Percentiles rank a stretch among this genome's conserved stretches.
Evolutionary conservation across 2,329 filamentous ascomycete species (phyloP).

Genomic region (Fusarium aywerte): DNA sequence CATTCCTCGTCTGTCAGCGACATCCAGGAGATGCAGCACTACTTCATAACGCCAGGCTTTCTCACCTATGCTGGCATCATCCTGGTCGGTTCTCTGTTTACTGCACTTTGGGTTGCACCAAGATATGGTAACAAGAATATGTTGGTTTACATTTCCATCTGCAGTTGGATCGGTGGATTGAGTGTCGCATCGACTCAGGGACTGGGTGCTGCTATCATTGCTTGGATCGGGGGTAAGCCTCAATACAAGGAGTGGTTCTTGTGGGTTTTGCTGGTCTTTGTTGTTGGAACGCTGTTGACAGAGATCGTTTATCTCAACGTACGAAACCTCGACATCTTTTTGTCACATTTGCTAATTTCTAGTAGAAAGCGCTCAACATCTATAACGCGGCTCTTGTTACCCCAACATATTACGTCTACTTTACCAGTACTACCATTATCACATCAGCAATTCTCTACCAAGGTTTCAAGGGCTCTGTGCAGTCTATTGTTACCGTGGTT

Average conservation of each 20-base stretch:
- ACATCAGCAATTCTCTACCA: constrained; percentile 92
- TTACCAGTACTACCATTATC: constrained; percentile 94
- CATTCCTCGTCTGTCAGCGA: constrained; percentile 83
- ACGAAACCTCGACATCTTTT: constrained; percentile 53
- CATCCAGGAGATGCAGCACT: constrained; percentile 93
- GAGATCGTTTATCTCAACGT: constrained; percentile 98
- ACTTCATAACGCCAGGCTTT: constrained; percentile 87
- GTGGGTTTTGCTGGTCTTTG: constrained; percentile 91
- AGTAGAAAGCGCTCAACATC: constrained; percentile 95
- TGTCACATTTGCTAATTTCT: constrained; percentile 48
- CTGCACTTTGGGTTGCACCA: constrained; percentile 84
- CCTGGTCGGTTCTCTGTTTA: constrained; percentile 75
- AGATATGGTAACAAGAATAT: constrained; percentile 96
- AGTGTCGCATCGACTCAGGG: constrained; percentile 97
- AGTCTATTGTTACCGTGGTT: constrained; percentile 86
- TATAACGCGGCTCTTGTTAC: constrained; percentile 98
- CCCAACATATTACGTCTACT: constrained; percentile 98
- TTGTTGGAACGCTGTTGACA: constrained; percentile 85
- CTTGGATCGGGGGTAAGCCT: constrained; percentile 80
- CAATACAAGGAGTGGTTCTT: constrained; percentile 99
- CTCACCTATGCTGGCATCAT: constrained; percentile 85
- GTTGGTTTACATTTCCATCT: constrained; percentile 97
- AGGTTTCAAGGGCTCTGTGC: constrained; percentile 88
- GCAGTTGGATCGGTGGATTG: constrained; percentile 91
- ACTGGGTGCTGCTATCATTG: constrained; percentile 88